A percentile compares a stretch with the other conserved stretches of the same genome.
Evolutionary conservation across 2,329 filamentous ascomycete species (phyloP).

Genomic region (Aspergillus piperis): DNA sequence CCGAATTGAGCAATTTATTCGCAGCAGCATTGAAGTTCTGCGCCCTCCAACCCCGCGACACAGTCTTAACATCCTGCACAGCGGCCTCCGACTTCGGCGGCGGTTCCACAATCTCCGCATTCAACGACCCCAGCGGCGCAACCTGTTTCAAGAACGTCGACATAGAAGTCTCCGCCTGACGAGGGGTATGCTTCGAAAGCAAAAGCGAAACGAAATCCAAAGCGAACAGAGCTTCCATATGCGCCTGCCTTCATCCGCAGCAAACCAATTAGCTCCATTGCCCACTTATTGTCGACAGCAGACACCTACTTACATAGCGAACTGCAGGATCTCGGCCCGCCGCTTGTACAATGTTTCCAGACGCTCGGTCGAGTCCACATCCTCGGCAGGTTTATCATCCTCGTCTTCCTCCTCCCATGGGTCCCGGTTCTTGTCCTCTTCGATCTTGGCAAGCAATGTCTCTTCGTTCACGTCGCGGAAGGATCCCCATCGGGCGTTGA

Average conservation of each 20-base stretch:
- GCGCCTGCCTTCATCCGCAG: constrained; percentile 39
- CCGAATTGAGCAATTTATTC: constrained; percentile 71
- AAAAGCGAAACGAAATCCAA: constrained; percentile 83
- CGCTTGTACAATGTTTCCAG: constrained; percentile 46
- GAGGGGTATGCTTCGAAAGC: constrained; percentile 76
- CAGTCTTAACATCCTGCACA: constrained; percentile 54
- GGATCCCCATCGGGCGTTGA: constrained; percentile 75
- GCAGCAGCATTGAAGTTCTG: constrained; percentile 74
- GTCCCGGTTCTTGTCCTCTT: constrained; percentile 50
- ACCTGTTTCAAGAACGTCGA: constrained; percentile 69
- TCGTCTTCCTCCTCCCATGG: constrained; percentile 51
- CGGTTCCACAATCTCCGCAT: constrained; percentile 64
- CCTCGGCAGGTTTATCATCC: constrained; percentile 29
- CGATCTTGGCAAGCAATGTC: constrained; percentile 69
- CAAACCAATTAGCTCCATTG: constrained; percentile 12
- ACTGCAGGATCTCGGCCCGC: constrained; percentile 48
- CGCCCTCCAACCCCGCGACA: constrained; percentile 72
- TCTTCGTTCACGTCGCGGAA: constrained; percentile 79
- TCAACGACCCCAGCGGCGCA: constrained; percentile 74
- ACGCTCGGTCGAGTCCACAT: constrained; percentile 41
- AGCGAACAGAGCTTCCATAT: constrained; percentile 59
- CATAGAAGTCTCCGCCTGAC: constrained; percentile 68
- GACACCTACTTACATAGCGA: constrained; percentile 39
- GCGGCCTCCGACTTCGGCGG: constrained; percentile 60
- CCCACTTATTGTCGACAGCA: not conserved